Evolutionary conservation across 1,284 basidiomycete genomes (phyloP).

Genomic region (Apiotrichum siamense): DNA sequence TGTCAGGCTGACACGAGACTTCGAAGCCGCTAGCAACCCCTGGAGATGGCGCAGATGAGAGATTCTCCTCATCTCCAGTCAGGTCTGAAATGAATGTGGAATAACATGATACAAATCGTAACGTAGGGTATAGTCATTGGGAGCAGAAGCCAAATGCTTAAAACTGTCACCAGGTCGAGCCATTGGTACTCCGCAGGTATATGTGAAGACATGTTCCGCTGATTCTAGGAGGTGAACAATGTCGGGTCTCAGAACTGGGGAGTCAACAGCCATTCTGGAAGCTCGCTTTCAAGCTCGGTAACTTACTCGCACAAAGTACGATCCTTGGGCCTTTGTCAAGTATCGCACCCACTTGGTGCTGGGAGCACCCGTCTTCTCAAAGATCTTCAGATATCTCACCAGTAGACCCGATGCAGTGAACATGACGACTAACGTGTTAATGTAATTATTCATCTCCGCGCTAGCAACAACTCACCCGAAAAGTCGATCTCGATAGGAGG

Average conservation of each 20-base stretch:
- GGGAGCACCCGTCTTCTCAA: constrained; percentile 72
- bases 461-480: constrained; percentile 34
- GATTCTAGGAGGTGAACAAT: neutral
- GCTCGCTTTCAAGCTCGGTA: neutral
- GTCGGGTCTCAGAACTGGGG: neutral
- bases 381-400: constrained; percentile 95
- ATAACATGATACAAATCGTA: neutral
- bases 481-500: constrained; percentile 98
- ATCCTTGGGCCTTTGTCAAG: constrained; percentile 40
- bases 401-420: constrained; percentile 93
- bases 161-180: too few species aligned
- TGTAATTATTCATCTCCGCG: neutral
- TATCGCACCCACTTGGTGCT: constrained; percentile 76
- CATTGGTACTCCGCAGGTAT: too few species aligned
- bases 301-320: constrained; percentile 43
- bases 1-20: too few species aligned
- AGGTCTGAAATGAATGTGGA: neutral
- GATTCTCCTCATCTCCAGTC: too few species aligned
- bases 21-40: too few species aligned
- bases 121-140: neutral
- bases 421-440: constrained; percentile 71
- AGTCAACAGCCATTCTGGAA: neutral
- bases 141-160: neutral
- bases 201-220: neutral
- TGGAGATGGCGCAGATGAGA: too few species aligned